A percentile compares a stretch with the other conserved stretches of the same genome.
These are phyloP conservation scores for Podospora appendiculata DNA, from an alignment of 495 filamentous ascomycete species.

Conservation along the genomic window DNA sequence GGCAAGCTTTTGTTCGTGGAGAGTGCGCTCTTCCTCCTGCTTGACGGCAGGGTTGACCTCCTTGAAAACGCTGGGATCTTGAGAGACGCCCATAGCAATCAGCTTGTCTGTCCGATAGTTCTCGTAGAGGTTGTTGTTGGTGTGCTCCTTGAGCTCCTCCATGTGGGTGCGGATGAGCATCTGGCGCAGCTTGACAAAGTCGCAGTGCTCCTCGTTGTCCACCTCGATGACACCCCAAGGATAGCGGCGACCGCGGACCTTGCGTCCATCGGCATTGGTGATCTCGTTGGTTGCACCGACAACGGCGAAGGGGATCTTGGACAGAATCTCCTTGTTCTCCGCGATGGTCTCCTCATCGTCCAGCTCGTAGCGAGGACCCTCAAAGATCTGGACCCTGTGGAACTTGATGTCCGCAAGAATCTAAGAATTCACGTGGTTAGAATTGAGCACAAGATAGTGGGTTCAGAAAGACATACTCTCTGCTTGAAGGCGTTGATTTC, in stretches of 20 bases:
- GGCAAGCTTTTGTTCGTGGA: constrained; percentile 98
- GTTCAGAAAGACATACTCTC: constrained; percentile 54
- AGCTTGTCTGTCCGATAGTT: constrained; percentile 99
- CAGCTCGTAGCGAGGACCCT: constrained; percentile 95
- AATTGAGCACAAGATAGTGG: background rate
- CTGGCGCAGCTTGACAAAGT: constrained; percentile 98
- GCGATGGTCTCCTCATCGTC: constrained; percentile 99
- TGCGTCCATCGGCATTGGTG: constrained; percentile 81
- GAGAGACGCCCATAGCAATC: constrained; percentile 92
- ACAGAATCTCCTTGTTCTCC: constrained; percentile 99
- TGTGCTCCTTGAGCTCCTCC: constrained; percentile 99
- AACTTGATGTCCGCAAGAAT: constrained; percentile 95
- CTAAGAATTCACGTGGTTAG: constrained; percentile 37
- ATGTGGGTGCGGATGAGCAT: constrained; percentile 99
- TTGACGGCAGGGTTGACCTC: constrained; percentile 99
- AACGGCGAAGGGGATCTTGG: constrained; percentile 97
- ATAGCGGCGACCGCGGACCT: constrained; percentile 92
- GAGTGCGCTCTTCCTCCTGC: constrained; percentile 95
- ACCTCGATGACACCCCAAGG: constrained; percentile 99
- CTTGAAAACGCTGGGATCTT: constrained; percentile 99
- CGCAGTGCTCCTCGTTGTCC: constrained; percentile 99
- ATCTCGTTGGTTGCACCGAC: constrained; percentile 95
- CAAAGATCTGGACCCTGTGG: constrained; percentile 97
- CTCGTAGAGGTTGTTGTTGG: constrained; percentile 97
- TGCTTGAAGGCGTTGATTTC: constrained; percentile 91